Evolutionary conservation across 1,284 basidiomycete genomes (phyloP).

Genomic region (Puccinia hordei): DNA sequence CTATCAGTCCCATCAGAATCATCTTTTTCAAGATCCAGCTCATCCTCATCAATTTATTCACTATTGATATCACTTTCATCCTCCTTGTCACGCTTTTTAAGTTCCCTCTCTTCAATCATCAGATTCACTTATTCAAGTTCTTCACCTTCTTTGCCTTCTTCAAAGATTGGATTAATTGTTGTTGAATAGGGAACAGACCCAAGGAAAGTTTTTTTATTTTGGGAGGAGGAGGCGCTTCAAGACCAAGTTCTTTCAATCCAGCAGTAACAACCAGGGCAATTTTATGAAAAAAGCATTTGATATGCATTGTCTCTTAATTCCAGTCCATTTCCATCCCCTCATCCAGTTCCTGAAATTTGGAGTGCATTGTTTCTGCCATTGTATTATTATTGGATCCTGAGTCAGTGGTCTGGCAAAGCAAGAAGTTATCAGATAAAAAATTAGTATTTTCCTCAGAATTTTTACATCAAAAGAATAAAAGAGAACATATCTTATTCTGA

Average conservation of each 20-base stretch:
- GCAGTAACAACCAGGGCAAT: constrained; percentile 26
- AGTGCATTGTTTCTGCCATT: constrained; percentile 14
- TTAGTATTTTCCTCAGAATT: not conserved
- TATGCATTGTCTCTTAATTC: constrained; percentile 1
- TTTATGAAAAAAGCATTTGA: constrained; percentile 11
- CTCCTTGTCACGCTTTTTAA: not conserved
- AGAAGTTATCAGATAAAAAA: not conserved
- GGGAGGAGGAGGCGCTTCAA: constrained; percentile 1
- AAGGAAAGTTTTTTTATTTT: not conserved
- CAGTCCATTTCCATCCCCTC: not conserved
- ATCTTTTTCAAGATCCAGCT: not conserved
- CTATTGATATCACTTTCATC: not conserved
- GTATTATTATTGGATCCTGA: constrained; percentile 9
- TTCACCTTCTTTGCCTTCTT: constrained; percentile 13
- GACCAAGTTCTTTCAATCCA: not conserved
- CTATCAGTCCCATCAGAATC: not conserved
- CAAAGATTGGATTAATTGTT: not conserved
- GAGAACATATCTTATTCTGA: not conserved
- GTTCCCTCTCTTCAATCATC: too few relatives aligned
- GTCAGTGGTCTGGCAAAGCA: constrained; percentile 21
- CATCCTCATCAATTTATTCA: not conserved
- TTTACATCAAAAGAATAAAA: not conserved
- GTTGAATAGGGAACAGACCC: constrained; percentile 2
- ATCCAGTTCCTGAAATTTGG: not conserved
- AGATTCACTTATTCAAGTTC: constrained; percentile 1